These are phyloP conservation scores for Escovopsis sp. DNA, from an alignment of 2,329 filamentous ascomycete species.

Conservation along the genomic window DNA sequence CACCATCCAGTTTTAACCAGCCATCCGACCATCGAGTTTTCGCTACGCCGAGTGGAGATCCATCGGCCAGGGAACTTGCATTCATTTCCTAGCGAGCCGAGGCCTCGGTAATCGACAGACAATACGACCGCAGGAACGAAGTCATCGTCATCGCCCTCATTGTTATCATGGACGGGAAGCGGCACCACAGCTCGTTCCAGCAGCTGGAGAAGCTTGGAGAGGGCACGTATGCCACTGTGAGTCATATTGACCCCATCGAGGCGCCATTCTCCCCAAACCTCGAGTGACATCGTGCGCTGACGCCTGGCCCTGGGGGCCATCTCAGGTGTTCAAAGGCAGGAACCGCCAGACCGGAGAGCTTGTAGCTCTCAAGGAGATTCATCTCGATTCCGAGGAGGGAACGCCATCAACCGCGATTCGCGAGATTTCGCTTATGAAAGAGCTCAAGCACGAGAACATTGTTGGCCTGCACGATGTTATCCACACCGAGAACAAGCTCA, in stretches of 20 bases:
- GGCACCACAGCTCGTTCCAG: conserved; percentile 94
- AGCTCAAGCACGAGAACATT: conserved; percentile 97
- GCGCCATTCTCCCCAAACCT: background rate
- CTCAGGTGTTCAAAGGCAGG: conserved; percentile 93
- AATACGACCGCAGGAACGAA: background rate
- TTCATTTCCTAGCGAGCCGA: too few relatives aligned
- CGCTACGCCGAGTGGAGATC: too few relatives aligned
- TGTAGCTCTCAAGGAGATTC: conserved; percentile 95
- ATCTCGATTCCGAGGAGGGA: conserved; percentile 95
- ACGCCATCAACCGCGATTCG: conserved; percentile 95
- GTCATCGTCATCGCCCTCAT: background rate
- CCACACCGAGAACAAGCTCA: conserved; percentile 98
- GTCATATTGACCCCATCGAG: conserved; percentile 13
- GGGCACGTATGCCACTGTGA: conserved; percentile 93
- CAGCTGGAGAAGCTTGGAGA: conserved; percentile 98
- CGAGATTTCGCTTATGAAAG: conserved; percentile 98
- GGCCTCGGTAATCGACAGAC: background rate
- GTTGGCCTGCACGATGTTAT: conserved; percentile 96
- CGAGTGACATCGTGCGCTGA: background rate
- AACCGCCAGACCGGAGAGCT: conserved; percentile 95
- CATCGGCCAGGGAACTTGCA: background rate
- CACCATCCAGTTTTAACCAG: too few relatives aligned
- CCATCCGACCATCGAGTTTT: too few relatives aligned
- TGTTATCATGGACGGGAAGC: conserved; percentile 68
- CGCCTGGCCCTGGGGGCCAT: background rate